Evolutionary conservation across 2,329 filamentous ascomycete genomes (phyloP).

Genomic region (Aureobasidium subglaciale): DNA sequence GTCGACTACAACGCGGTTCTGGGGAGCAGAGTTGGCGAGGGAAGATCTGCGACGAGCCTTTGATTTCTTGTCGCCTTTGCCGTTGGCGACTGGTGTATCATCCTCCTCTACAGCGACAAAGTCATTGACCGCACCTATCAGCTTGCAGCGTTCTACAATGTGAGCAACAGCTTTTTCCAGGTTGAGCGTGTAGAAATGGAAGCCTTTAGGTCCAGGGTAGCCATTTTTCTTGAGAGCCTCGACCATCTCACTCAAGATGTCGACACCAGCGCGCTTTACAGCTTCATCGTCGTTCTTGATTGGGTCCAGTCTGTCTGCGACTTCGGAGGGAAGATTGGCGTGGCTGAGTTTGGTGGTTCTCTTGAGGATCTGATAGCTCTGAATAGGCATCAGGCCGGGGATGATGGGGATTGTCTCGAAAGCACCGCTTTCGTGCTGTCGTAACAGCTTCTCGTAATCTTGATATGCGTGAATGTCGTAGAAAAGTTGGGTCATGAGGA

Average conservation of each 20-base stretch:
- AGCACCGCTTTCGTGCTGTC: slow-evolving; percentile 72
- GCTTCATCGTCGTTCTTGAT: slow-evolving; percentile 74
- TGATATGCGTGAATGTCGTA: slow-evolving; percentile 83
- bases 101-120: slow-evolving; percentile 37
- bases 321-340: slow-evolving; percentile 65
- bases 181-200: slow-evolving; percentile 97
- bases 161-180: slow-evolving; percentile 93
- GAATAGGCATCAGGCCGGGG: slow-evolving; percentile 93
- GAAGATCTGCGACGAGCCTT: slow-evolving; percentile 57
- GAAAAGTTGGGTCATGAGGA: slow-evolving; percentile 97
- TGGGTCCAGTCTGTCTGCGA: slow-evolving; percentile 63
- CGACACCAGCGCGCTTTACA: slow-evolving; percentile 72
- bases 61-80: slow-evolving; percentile 22
- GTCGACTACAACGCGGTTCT: slow-evolving; percentile 75
- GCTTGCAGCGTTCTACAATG: slow-evolving; percentile 74
- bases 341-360: slow-evolving; percentile 92
- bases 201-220: slow-evolving; percentile 60
- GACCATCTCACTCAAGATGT: slow-evolving; percentile 78
- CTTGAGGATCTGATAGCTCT: slow-evolving; percentile 93
- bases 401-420: slow-evolving; percentile 88
- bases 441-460: slow-evolving; percentile 67
- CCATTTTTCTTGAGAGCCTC: slow-evolving; percentile 64
- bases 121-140: slow-evolving; percentile 57
- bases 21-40: slow-evolving; percentile 73
- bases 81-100: slow-evolving; percentile 22